phyloP scores from a whole-genome alignment of 106 monocot species.

The Dendrobium catenatum region DNA sequence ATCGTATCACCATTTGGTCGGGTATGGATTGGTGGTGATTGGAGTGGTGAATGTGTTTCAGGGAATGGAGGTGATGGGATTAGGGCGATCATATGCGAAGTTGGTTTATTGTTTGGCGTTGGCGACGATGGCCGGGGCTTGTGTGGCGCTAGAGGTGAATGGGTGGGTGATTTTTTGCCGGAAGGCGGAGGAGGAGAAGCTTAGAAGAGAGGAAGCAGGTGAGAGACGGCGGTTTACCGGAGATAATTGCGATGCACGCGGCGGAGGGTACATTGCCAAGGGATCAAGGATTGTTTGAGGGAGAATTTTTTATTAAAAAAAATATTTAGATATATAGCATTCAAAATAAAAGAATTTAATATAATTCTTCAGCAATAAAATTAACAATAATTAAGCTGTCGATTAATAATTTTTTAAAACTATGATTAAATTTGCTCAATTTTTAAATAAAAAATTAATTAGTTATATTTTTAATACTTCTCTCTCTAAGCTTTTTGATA shows the following conservation, averaged over 20 bases:
- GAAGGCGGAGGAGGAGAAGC: constrained; percentile 62
- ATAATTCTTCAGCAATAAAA: too few species aligned
- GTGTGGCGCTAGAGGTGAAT: constrained; percentile 72
- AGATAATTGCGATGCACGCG: background rate
- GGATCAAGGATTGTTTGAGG: background rate
- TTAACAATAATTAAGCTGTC: too few species aligned
- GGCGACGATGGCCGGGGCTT: constrained; percentile 47
- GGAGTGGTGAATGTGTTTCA: constrained; percentile 89
- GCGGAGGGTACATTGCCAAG: background rate
- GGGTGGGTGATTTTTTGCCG: constrained; percentile 76
- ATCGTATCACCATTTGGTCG: constrained; percentile 88
- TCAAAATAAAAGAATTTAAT: too few species aligned
- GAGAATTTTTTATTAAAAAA: too few species aligned
- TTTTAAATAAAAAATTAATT: too few species aligned
- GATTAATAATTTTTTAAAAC: too few species aligned
- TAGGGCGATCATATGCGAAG: constrained; percentile 46
- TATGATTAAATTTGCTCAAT: too few species aligned
- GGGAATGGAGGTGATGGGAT: constrained; percentile 73
- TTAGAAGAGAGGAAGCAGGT: constrained; percentile 20
- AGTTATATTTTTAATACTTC: too few species aligned
- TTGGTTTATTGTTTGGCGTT: constrained; percentile 61
- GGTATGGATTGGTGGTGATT: constrained; percentile 64
- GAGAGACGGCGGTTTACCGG: background rate
- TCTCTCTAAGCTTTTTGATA: too few species aligned
- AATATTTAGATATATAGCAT: too few species aligned